phyloP scores from a whole-genome alignment of 768 basidiomycete species.

The Amanita subjunquillea region DNA sequence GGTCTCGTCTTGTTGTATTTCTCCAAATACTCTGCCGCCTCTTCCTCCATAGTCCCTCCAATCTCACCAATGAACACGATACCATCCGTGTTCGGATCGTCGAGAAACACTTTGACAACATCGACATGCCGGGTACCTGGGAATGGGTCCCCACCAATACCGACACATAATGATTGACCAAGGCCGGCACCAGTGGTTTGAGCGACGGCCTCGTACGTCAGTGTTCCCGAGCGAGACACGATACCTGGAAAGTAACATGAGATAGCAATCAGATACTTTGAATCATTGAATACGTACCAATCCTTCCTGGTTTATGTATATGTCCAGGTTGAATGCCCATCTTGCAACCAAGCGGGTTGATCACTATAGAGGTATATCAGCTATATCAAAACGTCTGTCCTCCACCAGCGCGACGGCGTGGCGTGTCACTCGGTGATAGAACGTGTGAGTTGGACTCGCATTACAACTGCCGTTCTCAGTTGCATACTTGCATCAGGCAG shows the following conservation, averaged over 20 bases:
- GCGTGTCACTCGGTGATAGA: background rate
- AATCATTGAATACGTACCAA: conserved; percentile 43
- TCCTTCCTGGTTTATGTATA: conserved; percentile 93
- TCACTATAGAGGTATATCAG: conserved; percentile 35
- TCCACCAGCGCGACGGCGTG: background rate
- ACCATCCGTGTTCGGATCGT: conserved; percentile 93
- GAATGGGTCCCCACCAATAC: conserved; percentile 97
- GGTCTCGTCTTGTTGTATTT: conserved; percentile 82
- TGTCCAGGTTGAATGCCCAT: conserved; percentile 99
- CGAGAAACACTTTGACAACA: conserved; percentile 91
- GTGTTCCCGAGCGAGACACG: conserved; percentile 89
- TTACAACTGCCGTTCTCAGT: background rate
- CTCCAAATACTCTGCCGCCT: conserved; percentile 93
- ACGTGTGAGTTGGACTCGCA: background rate
- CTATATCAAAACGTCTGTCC: background rate
- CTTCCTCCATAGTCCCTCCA: conserved; percentile 98
- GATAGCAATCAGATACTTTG: background rate
- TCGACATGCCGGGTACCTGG: conserved; percentile 94
- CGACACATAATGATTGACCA: conserved; percentile 93
- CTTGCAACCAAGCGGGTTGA: conserved; percentile 96
- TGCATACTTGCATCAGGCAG: too few species aligned
- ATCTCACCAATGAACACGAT: conserved; percentile 99
- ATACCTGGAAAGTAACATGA: conserved; percentile 53
- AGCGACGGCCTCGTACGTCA: conserved; percentile 98
- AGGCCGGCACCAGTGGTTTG: conserved; percentile 95